These are phyloP conservation scores for Penicillium crystallinum DNA, from an alignment of 495 filamentous ascomycete genomes.

Conservation along the genomic window DNA sequence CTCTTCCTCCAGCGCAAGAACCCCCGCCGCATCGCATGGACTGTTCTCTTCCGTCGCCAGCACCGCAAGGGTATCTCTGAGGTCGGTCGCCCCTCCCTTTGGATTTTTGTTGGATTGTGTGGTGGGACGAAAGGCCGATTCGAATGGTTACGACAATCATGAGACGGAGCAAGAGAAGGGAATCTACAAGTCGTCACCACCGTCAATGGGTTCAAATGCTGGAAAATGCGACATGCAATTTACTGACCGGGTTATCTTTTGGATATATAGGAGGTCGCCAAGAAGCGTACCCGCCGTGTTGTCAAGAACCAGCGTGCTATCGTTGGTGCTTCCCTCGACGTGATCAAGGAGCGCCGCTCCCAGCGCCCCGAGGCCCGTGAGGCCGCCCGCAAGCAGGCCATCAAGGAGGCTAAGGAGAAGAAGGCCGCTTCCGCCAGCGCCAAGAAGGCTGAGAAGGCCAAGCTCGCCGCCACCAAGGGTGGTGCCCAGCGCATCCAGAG, in stretches of 20 bases:
- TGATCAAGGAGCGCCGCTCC: slow-evolving; percentile 97
- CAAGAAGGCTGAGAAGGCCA: slow-evolving; percentile 99
- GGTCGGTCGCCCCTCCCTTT: slow-evolving; percentile 57
- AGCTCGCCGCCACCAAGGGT: slow-evolving; percentile 74
- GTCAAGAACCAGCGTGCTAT: slow-evolving; percentile 99
- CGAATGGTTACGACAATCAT: slow-evolving; percentile 1
- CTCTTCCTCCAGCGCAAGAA: slow-evolving; percentile 99
- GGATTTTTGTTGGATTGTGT: slow-evolving; percentile 16
- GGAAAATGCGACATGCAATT: slow-evolving; percentile 7
- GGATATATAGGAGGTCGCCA: slow-evolving; percentile 83
- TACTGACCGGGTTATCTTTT: slow-evolving; percentile 39
- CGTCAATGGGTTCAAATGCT: not conserved
- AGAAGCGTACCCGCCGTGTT: slow-evolving; percentile 97
- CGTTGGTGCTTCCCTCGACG: slow-evolving; percentile 97
- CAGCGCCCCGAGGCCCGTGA: slow-evolving; percentile 90
- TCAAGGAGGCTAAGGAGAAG: slow-evolving; percentile 97
- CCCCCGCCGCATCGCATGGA: slow-evolving; percentile 98
- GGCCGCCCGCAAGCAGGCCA: slow-evolving; percentile 84
- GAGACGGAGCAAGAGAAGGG: slow-evolving; percentile 20
- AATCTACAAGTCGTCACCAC: not conserved
- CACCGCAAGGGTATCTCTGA: slow-evolving; percentile 99
- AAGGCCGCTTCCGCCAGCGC: slow-evolving; percentile 74
- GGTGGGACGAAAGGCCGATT: slow-evolving; percentile 11
- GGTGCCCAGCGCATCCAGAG: slow-evolving; percentile 72
- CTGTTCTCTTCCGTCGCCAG: slow-evolving; percentile 92